phyloP scores from a whole-genome alignment of 345 rosid genomes.

The Triadica sebifera region DNA sequence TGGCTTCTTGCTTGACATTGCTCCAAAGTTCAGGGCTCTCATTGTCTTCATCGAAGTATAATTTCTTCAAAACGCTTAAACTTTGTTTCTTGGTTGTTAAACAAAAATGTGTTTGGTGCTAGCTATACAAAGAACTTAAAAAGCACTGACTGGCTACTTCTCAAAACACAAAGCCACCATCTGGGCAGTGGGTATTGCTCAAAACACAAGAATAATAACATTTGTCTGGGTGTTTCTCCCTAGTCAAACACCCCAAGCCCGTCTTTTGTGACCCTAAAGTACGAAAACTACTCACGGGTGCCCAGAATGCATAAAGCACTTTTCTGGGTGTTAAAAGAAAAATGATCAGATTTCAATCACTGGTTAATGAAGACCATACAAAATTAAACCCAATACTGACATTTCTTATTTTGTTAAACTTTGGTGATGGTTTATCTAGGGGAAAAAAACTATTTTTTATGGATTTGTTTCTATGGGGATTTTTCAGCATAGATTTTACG shows the following conservation, averaged over 20 bases:
- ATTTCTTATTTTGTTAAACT: background rate
- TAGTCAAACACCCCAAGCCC: background rate
- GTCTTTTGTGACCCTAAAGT: background rate
- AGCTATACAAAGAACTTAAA: background rate
- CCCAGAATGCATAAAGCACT: background rate
- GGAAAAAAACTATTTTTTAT: too few relatives aligned
- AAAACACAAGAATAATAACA: background rate
- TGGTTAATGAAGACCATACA: too few relatives aligned
- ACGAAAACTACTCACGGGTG: background rate
- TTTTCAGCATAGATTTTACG: conserved; percentile 74
- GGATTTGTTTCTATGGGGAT: conserved; percentile 4
- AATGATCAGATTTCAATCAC: background rate
- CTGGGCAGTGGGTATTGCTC: too few relatives aligned
- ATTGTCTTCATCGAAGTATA: conserved; percentile 75
- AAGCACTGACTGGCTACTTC: background rate
- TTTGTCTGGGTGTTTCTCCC: background rate
- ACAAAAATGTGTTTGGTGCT: background rate
- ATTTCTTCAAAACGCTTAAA: background rate
- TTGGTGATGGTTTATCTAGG: background rate
- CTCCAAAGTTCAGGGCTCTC: conserved; percentile 77
- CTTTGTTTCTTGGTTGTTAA: background rate
- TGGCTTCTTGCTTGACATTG: conserved; percentile 78
- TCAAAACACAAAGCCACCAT: background rate
- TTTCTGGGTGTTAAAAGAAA: background rate
- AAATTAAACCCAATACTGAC: too few relatives aligned